phyloP scores from a whole-genome alignment of 2,329 filamentous ascomycete genomes.

The Lizonia empirigonia region DNA sequence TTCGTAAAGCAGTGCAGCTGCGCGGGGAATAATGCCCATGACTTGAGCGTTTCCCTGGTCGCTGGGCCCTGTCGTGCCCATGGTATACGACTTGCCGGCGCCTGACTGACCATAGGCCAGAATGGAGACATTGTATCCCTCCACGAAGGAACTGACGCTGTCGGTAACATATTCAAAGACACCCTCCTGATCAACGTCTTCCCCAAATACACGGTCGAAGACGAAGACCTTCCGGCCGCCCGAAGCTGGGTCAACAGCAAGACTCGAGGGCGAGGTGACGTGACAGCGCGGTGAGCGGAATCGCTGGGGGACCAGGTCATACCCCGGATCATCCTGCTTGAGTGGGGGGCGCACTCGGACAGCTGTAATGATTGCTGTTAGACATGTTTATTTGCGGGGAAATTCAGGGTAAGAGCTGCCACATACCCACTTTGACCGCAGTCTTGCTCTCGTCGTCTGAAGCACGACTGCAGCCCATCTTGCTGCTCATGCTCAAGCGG shows the following conservation, averaged over 20 bases:
- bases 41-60: conserved; percentile 73
- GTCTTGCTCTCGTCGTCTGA: conserved; percentile 91
- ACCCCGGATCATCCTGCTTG: conserved; percentile 83
- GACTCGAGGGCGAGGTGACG: conserved; percentile 80
- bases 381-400: conserved; percentile 14
- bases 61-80: conserved; percentile 88
- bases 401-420: conserved; percentile 8
- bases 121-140: conserved; percentile 98
- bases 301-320: conserved; percentile 90
- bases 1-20: conserved; percentile 85
- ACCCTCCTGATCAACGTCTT: conserved; percentile 83
- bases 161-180: conserved; percentile 94
- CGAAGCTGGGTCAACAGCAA: conserved; percentile 80
- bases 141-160: conserved; percentile 85
- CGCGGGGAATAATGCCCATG: conserved; percentile 96
- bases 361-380: conserved; percentile 60
- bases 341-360: conserved; percentile 91
- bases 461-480: conserved; percentile 75
- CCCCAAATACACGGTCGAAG: conserved; percentile 91
- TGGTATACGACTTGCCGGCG: conserved; percentile 97
- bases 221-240: conserved; percentile 95
- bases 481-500: conserved; percentile 83
- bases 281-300: conserved; percentile 94
- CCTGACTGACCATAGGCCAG: conserved; percentile 97
- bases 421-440: conserved; percentile 94